These are phyloP conservation scores for Rubroshorea leprosula DNA, from an alignment of 345 rosid species.

Conservation along the genomic window DNA sequence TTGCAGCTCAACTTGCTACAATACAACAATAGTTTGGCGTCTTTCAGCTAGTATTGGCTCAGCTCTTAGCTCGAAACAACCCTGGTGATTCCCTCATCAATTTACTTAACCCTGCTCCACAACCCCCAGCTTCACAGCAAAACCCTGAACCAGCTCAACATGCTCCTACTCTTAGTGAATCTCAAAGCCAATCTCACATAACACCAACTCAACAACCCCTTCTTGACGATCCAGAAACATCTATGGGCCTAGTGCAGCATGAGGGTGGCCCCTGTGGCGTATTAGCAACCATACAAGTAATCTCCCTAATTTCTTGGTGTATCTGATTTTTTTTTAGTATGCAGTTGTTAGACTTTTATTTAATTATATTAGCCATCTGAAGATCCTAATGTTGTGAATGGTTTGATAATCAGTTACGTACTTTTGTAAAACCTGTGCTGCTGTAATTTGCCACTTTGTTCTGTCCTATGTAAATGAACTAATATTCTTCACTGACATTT, in stretches of 20 bases:
- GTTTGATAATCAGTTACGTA: neutral
- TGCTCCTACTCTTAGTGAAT: too few relatives aligned
- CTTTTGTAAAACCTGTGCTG: neutral
- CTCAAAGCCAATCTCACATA: too few relatives aligned
- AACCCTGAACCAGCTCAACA: too few relatives aligned
- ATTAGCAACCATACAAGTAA: constrained; percentile 95
- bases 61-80: too few relatives aligned
- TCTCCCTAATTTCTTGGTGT: constrained; percentile 21
- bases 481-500: neutral
- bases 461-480: neutral
- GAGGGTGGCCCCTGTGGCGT: constrained; percentile 99
- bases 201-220: too few relatives aligned
- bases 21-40: too few relatives aligned
- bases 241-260: constrained; percentile 99
- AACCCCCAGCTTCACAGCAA: too few relatives aligned
- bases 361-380: neutral
- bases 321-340: constrained; percentile 8
- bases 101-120: too few relatives aligned
- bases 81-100: too few relatives aligned
- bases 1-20: too few relatives aligned
- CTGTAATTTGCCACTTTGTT: neutral
- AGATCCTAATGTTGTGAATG: neutral
- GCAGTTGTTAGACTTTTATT: constrained; percentile 5
- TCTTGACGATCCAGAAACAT: constrained; percentile 98
- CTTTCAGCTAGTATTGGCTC: too few relatives aligned